These are phyloP conservation scores for Tetrapisispora taiwanensis DNA, from an alignment of 805 yeast species.

Conservation along the genomic window DNA sequence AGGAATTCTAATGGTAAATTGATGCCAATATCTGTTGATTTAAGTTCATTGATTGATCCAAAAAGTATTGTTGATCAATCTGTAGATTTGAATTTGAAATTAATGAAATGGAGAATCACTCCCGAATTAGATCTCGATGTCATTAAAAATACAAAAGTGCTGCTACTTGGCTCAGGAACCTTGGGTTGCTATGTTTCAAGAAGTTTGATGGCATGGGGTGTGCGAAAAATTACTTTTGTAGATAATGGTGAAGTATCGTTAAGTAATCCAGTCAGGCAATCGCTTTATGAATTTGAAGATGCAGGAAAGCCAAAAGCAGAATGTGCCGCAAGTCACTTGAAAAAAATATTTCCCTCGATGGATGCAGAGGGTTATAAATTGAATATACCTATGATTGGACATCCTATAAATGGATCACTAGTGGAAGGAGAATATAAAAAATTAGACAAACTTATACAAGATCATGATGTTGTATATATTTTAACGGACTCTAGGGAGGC, in stretches of 20 bases:
- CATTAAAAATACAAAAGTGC: slow-evolving; percentile 49
- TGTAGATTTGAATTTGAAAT: slow-evolving; percentile 76
- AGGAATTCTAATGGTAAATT: slow-evolving; percentile 61
- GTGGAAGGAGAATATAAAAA: slow-evolving; percentile 44
- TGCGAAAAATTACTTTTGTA: slow-evolving; percentile 71
- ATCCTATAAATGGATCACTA: slow-evolving; percentile 45
- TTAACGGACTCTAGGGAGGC: slow-evolving; percentile 93
- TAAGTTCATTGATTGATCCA: slow-evolving; percentile 77
- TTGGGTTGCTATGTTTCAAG: slow-evolving; percentile 87
- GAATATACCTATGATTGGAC: slow-evolving; percentile 96
- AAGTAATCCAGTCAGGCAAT: slow-evolving; percentile 93
- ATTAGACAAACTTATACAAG: slow-evolving; percentile 43
- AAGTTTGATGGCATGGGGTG: slow-evolving; percentile 90
- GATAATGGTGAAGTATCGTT: slow-evolving; percentile 84
- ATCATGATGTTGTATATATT: slow-evolving; percentile 69
- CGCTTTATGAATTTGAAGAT: slow-evolving; percentile 74
- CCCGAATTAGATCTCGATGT: slow-evolving; percentile 68
- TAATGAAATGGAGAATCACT: slow-evolving; percentile 95
- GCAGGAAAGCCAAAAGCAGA: slow-evolving; percentile 73
- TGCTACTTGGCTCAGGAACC: slow-evolving; percentile 93
- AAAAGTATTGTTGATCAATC: slow-evolving; percentile 78
- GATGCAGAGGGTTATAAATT: slow-evolving; percentile 49
- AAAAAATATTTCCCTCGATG: slow-evolving; percentile 70
- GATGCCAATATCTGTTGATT: slow-evolving; percentile 74
- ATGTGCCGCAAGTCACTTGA: slow-evolving; percentile 65